A percentile compares a stretch with the other conserved stretches of the same genome.
Evolutionary conservation across 2,329 filamentous ascomycete species (phyloP).

Genomic region (Malbranchea cinnamomea): DNA sequence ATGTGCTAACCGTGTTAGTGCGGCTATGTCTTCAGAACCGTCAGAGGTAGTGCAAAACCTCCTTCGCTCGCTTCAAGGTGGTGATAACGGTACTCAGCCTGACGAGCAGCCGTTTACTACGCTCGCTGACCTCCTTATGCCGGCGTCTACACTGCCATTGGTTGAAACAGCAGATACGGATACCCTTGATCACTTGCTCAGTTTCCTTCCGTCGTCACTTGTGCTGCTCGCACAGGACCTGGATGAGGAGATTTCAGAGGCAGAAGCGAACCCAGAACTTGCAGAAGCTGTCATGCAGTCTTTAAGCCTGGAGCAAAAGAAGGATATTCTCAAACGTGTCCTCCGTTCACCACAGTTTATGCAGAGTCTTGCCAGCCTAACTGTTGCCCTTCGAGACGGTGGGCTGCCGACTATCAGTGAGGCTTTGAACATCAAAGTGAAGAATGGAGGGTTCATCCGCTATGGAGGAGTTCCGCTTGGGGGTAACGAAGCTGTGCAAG

Average conservation of each 20-base stretch:
- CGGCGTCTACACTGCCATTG: slow-evolving; percentile 62
- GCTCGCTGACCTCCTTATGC: slow-evolving; percentile 69
- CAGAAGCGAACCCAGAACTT: slow-evolving; percentile 53
- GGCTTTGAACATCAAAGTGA: slow-evolving; percentile 63
- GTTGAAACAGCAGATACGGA: slow-evolving; percentile 51
- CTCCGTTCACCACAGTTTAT: slow-evolving; percentile 80
- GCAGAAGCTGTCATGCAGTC: slow-evolving; percentile 60
- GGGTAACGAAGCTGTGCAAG: slow-evolving; percentile 75
- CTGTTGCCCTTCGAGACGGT: slow-evolving; percentile 75
- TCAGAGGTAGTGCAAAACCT: slow-evolving; percentile 75
- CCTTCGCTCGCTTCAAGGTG: slow-evolving; percentile 53
- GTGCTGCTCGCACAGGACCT: slow-evolving; percentile 61
- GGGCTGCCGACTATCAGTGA: slow-evolving; percentile 82
- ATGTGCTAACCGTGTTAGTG: slow-evolving; percentile 31
- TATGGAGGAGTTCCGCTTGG: slow-evolving; percentile 72
- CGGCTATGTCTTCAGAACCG: slow-evolving; percentile 50
- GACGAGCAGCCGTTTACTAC: slow-evolving; percentile 59
- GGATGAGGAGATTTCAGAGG: slow-evolving; percentile 33
- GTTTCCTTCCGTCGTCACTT: slow-evolving; percentile 62
- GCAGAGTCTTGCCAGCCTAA: slow-evolving; percentile 73
- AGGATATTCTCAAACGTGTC: slow-evolving; percentile 62
- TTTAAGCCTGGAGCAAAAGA: slow-evolving; percentile 63
- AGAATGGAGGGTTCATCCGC: slow-evolving; percentile 68
- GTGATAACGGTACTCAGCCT: slow-evolving; percentile 33
- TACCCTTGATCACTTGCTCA: slow-evolving; percentile 59